phyloP scores from a whole-genome alignment of 2,329 filamentous ascomycete genomes.

The Pseudonectria foliicola region DNA sequence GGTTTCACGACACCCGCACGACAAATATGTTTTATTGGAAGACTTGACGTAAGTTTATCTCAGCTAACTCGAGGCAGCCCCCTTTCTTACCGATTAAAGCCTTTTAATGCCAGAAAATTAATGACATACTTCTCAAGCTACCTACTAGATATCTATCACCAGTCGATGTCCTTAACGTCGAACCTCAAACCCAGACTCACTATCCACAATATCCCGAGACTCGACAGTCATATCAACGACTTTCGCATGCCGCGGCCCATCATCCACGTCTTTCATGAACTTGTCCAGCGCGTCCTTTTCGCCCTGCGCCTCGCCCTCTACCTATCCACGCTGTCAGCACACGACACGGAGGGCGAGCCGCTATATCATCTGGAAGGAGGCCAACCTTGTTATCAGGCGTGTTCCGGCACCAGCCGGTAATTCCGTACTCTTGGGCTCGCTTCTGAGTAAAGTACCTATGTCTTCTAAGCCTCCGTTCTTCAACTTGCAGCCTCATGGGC shows the following conservation, averaged over 20 bases:
- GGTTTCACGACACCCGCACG: too few relatives aligned
- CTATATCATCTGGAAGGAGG: constrained; percentile 13
- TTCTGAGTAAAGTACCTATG: constrained; percentile 47
- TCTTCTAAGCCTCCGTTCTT: constrained; percentile 4
- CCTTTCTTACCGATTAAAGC: too few relatives aligned
- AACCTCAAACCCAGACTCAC: constrained; percentile 60
- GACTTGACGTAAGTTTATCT: too few relatives aligned
- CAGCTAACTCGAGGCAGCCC: too few relatives aligned
- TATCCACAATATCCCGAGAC: constrained; percentile 56
- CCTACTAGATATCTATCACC: too few relatives aligned
- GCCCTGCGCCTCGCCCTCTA: constrained; percentile 85
- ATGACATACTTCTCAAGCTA: too few relatives aligned
- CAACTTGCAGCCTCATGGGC: background rate
- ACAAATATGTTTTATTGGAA: too few relatives aligned
- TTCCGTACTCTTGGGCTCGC: constrained; percentile 39
- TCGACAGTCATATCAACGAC: constrained; percentile 70
- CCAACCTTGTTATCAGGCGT: constrained; percentile 45
- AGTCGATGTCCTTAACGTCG: constrained; percentile 34
- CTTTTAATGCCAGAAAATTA: too few relatives aligned
- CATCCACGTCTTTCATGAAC: constrained; percentile 67
- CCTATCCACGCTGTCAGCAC: constrained; percentile 43
- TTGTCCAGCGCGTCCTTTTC: constrained; percentile 54
- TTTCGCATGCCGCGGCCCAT: constrained; percentile 63
- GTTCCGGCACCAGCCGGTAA: constrained; percentile 59
- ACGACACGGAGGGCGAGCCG: background rate